Evolutionary conservation across 2,329 filamentous ascomycete genomes (phyloP).

Genomic region (Fusarium sp.): DNA sequence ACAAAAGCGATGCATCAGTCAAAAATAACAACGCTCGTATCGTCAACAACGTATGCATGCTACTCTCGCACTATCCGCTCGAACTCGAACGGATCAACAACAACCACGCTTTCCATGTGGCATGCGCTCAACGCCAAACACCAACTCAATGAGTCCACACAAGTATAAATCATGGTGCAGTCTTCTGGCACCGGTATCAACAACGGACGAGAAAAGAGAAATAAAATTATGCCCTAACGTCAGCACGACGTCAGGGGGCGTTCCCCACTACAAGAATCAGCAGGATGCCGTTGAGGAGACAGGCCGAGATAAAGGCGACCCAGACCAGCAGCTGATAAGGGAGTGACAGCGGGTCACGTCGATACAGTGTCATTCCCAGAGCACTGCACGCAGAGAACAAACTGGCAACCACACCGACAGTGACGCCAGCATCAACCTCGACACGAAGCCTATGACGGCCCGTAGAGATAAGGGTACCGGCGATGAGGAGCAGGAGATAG

Average conservation of each 20-base stretch:
- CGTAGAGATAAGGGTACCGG: slow-evolving; percentile 74
- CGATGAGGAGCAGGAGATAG: slow-evolving; percentile 72
- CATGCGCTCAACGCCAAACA: slow-evolving; percentile 39
- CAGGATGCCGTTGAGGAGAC: slow-evolving; percentile 59
- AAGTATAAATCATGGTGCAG: slow-evolving; percentile 14
- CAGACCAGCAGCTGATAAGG: slow-evolving; percentile 57
- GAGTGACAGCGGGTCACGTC: slow-evolving; percentile 58
- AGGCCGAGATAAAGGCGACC: slow-evolving; percentile 52
- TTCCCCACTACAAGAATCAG: slow-evolving; percentile 57
- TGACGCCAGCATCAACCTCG: slow-evolving; percentile 80
- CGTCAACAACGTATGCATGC: background rate
- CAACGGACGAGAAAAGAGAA: background rate
- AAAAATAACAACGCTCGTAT: background rate
- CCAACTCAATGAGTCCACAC: slow-evolving; percentile 17
- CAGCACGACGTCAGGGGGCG: slow-evolving; percentile 43
- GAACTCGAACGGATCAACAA: slow-evolving; percentile 1
- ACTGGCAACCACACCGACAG: slow-evolving; percentile 76
- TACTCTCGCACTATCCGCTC: background rate
- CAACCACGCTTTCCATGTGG: slow-evolving; percentile 4
- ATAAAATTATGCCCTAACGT: background rate
- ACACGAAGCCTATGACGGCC: slow-evolving; percentile 74
- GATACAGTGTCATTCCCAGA: slow-evolving; percentile 68
- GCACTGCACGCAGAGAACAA: slow-evolving; percentile 73
- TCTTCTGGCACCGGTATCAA: background rate
- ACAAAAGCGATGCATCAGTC: background rate